These are phyloP conservation scores for Oryza nivara DNA, from an alignment of 176 grass and related monocot species.

Conservation along the genomic window DNA sequence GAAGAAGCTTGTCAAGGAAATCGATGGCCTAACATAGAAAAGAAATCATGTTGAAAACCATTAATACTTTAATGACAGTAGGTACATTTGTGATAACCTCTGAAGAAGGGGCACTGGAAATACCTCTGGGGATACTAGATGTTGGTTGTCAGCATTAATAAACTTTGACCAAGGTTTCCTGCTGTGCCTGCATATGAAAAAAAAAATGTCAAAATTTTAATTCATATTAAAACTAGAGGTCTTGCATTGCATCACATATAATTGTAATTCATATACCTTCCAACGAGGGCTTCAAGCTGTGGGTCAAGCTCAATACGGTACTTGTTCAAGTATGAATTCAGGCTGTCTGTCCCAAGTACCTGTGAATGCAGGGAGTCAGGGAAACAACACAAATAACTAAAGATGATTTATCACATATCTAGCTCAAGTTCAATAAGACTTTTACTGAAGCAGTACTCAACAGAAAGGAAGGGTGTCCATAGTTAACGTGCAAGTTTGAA, in stretches of 20 bases:
- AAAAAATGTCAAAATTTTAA: conserved; percentile 6
- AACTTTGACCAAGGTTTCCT: conserved; percentile 93
- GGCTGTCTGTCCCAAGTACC: conserved; percentile 88
- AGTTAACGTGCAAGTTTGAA: background rate
- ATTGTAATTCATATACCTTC: conserved; percentile 62
- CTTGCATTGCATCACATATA: conserved; percentile 19
- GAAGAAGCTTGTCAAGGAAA: conserved; percentile 97
- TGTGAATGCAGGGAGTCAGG: conserved; percentile 1
- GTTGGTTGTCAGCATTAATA: conserved; percentile 92
- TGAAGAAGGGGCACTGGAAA: conserved; percentile 4
- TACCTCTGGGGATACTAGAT: conserved; percentile 92
- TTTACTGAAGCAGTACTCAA: background rate
- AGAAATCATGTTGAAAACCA: conserved; percentile 22
- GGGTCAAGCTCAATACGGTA: conserved; percentile 89
- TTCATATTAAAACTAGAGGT: conserved; percentile 6
- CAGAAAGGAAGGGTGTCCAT: background rate
- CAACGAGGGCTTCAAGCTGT: conserved; percentile 92
- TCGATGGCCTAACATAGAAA: conserved; percentile 74
- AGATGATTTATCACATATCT: background rate
- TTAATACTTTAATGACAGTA: background rate
- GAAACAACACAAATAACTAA: background rate
- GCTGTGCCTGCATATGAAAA: conserved; percentile 68
- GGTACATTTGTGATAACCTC: background rate
- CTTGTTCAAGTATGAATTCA: conserved; percentile 94
- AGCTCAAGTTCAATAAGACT: background rate